Base-by-base conservation (phyloP, 2,329 filamentous ascomycete species). In the Colletotrichum orchidophilum region DNA sequence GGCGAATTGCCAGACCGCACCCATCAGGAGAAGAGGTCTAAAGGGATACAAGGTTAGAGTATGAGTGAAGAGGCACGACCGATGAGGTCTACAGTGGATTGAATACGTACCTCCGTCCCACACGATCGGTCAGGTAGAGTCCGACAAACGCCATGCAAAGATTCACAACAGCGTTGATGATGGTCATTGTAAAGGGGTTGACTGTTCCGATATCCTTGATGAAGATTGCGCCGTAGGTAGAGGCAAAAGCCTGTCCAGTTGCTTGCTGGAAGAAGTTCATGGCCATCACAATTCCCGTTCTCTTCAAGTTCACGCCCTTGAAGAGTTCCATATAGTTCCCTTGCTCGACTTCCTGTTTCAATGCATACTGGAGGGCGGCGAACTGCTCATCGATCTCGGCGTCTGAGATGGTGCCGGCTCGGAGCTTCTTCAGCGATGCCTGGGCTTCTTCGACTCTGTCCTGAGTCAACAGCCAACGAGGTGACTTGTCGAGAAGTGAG, bases 361-460 rank as follows among this genome's bases (percentile, higher is more conserved):
- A 21, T 2, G 65, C 69, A 15, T 68, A 63, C 7, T 63, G 64
- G 13, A 71, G 60, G 5, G 64, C 46, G 1, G 69, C 64, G 29
- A 78, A 66, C 31, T 79, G 74, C 11, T 62, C 67, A 11, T 76
- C 61, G 35, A 78, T 78, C 63, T 78, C 71, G 4, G 74, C 73
- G 15, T 78, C 74, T 1, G 74, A 70, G 42, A 75, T 74, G 26
- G 69, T 72, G 2, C 76, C 75, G 12, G 70, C 31, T 26, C 76
- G 76, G 8, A 81, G 73, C 9, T 72, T 74, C 1, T 72, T 70
- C 5, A 81, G 68, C 1, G 75, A 74, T 1, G 33, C 12, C 7
- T 76, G 53, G 1, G 80, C 80, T 21, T 81, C 80, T 24, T 80
- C 77, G 5, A 72, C 61, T 26, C 77, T 74, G 21, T 75, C 75